These are phyloP conservation scores for Xylaria sp. DNA, from an alignment of 2,329 filamentous ascomycete genomes.

Conservation along the genomic window DNA sequence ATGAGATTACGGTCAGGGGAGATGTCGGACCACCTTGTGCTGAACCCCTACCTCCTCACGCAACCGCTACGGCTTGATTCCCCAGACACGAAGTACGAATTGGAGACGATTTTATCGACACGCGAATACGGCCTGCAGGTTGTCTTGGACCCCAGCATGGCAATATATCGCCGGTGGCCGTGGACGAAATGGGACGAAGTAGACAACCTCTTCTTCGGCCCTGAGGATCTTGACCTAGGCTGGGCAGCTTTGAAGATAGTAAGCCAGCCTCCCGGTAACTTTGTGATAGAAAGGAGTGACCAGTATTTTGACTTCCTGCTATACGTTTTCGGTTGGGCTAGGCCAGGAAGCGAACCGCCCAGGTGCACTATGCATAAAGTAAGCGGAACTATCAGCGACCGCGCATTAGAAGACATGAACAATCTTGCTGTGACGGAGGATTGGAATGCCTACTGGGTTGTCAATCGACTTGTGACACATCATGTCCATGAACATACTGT, in stretches of 20 bases:
- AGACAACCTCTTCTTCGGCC: neutral
- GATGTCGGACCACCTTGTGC: neutral
- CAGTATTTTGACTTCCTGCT: neutral
- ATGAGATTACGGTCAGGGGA: neutral
- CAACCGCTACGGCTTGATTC: neutral
- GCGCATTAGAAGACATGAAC: neutral
- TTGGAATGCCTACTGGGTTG: constrained; percentile 1
- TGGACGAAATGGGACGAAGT: constrained; percentile 7
- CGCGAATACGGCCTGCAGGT: neutral
- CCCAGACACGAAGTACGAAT: neutral
- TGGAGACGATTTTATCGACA: neutral
- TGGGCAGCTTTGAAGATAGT: constrained; percentile 9
- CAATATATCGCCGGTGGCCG: constrained; percentile 4
- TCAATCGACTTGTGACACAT: neutral
- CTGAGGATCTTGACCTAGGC: neutral
- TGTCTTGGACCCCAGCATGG: neutral
- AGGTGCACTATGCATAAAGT: neutral
- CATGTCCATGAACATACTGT: neutral
- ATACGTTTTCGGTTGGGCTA: neutral
- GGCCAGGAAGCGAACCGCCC: neutral
- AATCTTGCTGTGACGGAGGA: neutral
- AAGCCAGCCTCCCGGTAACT: neutral
- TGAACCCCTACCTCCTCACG: neutral
- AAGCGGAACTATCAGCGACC: neutral
- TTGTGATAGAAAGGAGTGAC: neutral